These are phyloP conservation scores for Gilbertella persicaria DNA, from an alignment of 371 early-diverging fungal species.

Conservation along the genomic window DNA sequence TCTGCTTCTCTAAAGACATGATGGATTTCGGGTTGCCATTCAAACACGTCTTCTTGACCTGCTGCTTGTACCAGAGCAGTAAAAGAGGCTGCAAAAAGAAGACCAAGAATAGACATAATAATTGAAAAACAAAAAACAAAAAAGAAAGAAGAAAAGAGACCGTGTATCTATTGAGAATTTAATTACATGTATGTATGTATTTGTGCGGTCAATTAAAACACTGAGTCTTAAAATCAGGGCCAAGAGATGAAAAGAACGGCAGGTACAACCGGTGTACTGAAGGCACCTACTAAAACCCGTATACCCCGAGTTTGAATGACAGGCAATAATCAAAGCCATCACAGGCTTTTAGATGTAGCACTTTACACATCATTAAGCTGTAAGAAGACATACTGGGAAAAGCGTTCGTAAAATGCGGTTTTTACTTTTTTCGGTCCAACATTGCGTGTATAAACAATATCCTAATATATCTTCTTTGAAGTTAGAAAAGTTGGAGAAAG, in stretches of 20 bases:
- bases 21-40: slow-evolving; percentile 63
- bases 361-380: not conserved
- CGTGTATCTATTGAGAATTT: no score
- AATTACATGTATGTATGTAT: no score
- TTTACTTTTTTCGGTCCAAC: no score
- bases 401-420: no score
- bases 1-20: slow-evolving; percentile 68
- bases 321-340: not conserved
- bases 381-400: not conserved
- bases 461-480: not conserved
- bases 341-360: not conserved
- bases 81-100: slow-evolving; percentile 2
- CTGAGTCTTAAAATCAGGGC: no score
- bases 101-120: not conserved
- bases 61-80: slow-evolving; percentile 30
- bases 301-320: no score
- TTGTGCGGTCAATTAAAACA: not conserved
- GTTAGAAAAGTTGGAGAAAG: no score
- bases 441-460: not conserved
- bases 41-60: slow-evolving; percentile 51
- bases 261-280: no score
- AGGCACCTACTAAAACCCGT: no score
- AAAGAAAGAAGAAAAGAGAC: not conserved
- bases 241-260: no score
- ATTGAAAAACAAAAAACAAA: not conserved